These are phyloP conservation scores for Aspergillus candidus DNA, from an alignment of 2,329 filamentous ascomycete genomes.

Conservation along the genomic window DNA sequence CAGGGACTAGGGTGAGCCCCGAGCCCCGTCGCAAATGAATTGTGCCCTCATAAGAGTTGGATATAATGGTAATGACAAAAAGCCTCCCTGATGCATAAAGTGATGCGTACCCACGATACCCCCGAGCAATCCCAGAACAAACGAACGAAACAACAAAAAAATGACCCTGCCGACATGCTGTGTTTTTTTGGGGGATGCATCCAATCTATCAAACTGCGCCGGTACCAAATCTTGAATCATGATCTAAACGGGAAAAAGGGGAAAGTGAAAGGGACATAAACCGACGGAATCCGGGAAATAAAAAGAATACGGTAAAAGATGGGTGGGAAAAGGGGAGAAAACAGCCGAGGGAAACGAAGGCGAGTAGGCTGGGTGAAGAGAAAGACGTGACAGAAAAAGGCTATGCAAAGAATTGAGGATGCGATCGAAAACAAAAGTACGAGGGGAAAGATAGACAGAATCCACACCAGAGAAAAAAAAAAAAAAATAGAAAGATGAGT, in stretches of 20 bases:
- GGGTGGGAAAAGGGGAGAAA: background rate
- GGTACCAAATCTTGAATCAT: conserved; percentile 21
- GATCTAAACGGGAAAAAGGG: conserved; percentile 15
- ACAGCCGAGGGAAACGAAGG: conserved; percentile 1
- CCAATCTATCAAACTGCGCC: conserved; percentile 33
- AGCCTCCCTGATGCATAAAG: conserved; percentile 34
- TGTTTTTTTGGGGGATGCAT: conserved; percentile 27
- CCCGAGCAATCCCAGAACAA: conserved; percentile 18
- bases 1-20: too few relatives aligned
- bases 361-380: conserved; percentile 1
- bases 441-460: conserved; percentile 17
- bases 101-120: conserved; percentile 24
- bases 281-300: conserved; percentile 8
- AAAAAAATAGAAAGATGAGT: background rate
- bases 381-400: background rate
- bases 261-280: conserved; percentile 1
- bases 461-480: conserved; percentile 4
- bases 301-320: background rate
- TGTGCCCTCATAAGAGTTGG: conserved; percentile 10
- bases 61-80: conserved; percentile 17
- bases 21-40: conserved; percentile 4
- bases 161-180: conserved; percentile 20
- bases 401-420: conserved; percentile 2
- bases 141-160: conserved; percentile 12
- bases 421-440: conserved; percentile 5